Base-by-base conservation (phyloP, 257 asterid genomes). In the Solanum corneliomulleri region DNA sequence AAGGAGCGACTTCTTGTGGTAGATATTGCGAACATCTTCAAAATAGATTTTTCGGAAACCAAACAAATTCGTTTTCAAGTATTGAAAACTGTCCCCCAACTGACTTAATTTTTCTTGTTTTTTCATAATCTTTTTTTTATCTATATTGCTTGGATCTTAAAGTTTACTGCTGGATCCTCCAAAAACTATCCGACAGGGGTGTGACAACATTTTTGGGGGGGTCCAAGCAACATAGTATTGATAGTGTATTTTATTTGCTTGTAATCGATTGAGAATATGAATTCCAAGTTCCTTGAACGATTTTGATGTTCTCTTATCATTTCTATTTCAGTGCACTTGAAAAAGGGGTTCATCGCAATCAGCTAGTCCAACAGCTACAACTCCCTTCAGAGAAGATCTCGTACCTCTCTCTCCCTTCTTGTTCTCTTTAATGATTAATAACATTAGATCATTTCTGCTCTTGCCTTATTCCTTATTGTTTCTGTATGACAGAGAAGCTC, bases 341-440 rank as follows among this genome's bases (percentile, higher is more conserved):
- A 42, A 90, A 86, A 47, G 99, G 99, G 81, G 92, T 92, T 47
- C 97, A 94, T 87, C 93, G 93, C 47, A 78, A 86, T 86, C 96
- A 94, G 83, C 91, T 95, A 86, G 92, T 88, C 33, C 90, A 88
- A 69, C 91, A 91, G 49, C 93, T 95, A 68, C 92, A 91, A 42
- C 10, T 94, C 72, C 94, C 98, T 25, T 88, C 90, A 44, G 89
- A 85, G 9, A 91, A 91, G 90, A 91, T 94, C 83, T 68, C 78
- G 99, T 95, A 90, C 29, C 83, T 86, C 92, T 78, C 90, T 76
- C 90, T 18, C 44, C 41, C 18, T 41, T 86, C 56, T 62, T 41
- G 68, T 18, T 45, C 69, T 25, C 49, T 77, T 21, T 33, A 56
- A 60, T 70, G 47, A 84, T 45, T 60, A 15, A 76, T 86, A 42